phyloP scores from a whole-genome alignment of 2,329 filamentous ascomycete genomes.

The Stachybotrys chlorohalonatus region DNA sequence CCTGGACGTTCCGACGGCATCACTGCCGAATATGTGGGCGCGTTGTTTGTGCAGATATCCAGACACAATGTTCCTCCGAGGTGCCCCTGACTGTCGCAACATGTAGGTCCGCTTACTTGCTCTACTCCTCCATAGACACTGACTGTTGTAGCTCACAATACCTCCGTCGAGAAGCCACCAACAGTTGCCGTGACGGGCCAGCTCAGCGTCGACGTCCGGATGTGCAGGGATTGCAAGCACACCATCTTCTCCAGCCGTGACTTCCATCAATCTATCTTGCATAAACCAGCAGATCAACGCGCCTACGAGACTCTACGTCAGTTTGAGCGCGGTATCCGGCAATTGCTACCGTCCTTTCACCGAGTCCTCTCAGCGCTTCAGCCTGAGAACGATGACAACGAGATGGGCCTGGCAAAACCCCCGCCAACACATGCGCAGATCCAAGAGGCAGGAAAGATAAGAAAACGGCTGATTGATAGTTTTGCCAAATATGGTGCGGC shows the following conservation, averaged over 20 bases:
- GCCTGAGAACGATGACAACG: conserved; percentile 30
- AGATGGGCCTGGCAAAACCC: conserved; percentile 27
- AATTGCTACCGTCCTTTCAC: conserved; percentile 78
- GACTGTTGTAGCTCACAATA: conserved; percentile 9
- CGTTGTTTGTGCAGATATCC: conserved; percentile 82
- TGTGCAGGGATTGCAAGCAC: conserved; percentile 80
- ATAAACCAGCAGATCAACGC: conserved; percentile 65
- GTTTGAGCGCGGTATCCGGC: conserved; percentile 78
- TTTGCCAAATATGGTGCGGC: conserved; percentile 82
- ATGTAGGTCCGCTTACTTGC: conserved; percentile 23
- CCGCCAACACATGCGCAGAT: conserved; percentile 57
- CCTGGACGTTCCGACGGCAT: conserved; percentile 86
- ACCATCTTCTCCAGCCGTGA: conserved; percentile 60
- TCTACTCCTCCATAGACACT: background rate
- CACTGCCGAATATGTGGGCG: conserved; percentile 91
- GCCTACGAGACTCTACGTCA: conserved; percentile 77
- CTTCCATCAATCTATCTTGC: conserved; percentile 60
- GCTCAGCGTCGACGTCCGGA: conserved; percentile 71
- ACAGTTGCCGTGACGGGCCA: conserved; percentile 27
- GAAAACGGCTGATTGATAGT: conserved; percentile 81
- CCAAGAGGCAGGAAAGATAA: conserved; percentile 76
- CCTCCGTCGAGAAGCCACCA: conserved; percentile 32
- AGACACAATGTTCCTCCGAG: conserved; percentile 77
- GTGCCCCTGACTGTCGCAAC: conserved; percentile 67
- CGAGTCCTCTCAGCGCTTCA: conserved; percentile 66